phyloP scores from a whole-genome alignment of 352 stramenopile species.

The Phytophthora pluvialis region DNA sequence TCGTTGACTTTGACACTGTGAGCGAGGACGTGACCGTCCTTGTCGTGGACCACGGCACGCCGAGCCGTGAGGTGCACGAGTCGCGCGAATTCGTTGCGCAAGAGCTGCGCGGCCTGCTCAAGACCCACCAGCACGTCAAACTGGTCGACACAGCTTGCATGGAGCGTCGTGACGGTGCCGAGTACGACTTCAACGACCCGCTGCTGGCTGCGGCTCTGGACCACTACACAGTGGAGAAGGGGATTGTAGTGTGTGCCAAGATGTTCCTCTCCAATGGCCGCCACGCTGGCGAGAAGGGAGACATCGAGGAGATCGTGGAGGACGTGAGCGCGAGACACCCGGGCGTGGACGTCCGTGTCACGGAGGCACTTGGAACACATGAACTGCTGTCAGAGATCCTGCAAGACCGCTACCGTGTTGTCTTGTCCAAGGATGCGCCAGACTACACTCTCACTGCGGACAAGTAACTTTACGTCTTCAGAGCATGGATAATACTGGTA shows the following conservation, averaged over 20 bases:
- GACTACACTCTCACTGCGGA: constrained; percentile 31
- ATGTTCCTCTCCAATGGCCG: constrained; percentile 82
- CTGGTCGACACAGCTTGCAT: constrained; percentile 71
- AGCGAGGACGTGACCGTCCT: constrained; percentile 58
- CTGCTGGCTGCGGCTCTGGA: constrained; percentile 71
- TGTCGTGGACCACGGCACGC: constrained; percentile 81
- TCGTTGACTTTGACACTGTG: constrained; percentile 39
- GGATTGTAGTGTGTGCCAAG: constrained; percentile 72
- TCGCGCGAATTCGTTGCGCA: constrained; percentile 61
- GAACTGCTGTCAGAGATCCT: constrained; percentile 67
- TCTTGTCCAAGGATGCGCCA: constrained; percentile 26
- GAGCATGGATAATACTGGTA: not conserved
- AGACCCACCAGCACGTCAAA: constrained; percentile 46
- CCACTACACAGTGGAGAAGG: constrained; percentile 62
- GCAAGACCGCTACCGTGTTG: constrained; percentile 64
- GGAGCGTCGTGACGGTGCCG: constrained; percentile 70
- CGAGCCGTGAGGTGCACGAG: constrained; percentile 73
- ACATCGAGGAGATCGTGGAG: constrained; percentile 80
- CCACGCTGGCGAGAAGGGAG: constrained; percentile 73
- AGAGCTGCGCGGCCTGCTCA: constrained; percentile 51
- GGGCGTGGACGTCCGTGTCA: constrained; percentile 61
- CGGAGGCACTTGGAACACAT: constrained; percentile 71
- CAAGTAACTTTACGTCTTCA: constrained; percentile 13
- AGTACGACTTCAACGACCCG: constrained; percentile 87
- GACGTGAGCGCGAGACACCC: constrained; percentile 50